Base-by-base conservation (phyloP, 1,139 yeast genomes). In the Candida sp. region DNA sequence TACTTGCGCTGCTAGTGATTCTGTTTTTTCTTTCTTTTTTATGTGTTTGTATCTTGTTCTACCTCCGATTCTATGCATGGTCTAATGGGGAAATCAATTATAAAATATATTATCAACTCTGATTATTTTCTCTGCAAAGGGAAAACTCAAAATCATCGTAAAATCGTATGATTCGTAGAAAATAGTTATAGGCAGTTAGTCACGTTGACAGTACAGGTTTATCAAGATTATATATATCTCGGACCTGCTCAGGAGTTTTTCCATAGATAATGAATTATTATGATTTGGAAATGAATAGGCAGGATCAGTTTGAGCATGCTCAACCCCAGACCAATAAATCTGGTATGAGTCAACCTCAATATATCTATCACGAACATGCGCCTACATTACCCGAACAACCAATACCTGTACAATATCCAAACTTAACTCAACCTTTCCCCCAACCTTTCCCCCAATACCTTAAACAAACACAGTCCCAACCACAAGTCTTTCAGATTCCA, bases 371-470 rank as follows among this genome's bases (percentile, higher is more conserved):
- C 19, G 19, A 15, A 15, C 19, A 15, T 15, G 19, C 19, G 19
- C 19, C 19, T 37, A 37, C 22, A 37, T 25, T 12, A 37, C 25
- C 23, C 6, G 34, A 32, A 12, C 41, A 34, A 8, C 32, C 41
- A 8, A 38, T 30, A 25, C 33, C 41, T 6, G 32, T 38, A 11
- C 21, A 38, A 12, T 38, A 32, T 25, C 41, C 36, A 12, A 38
- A 25, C 12, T 30, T 38, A 5, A 5, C n/a, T 12, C 36, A 36
- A 33, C 47, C 29, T 32, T 34, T 32, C 21, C 46, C 32, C 19
- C 47, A 39, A 33, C 38, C 33, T 12, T 38, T 22, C 3, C 34
- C 27, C n/a, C 43, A 29, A 33, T 40, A 27, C 39, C 34, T 22
- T 37, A 11, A 5, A 3, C 35, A 33, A 5, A 21, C 22, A 21